These are phyloP conservation scores for Solanum peruvianum DNA, from an alignment of 257 asterid species.

Conservation along the genomic window DNA sequence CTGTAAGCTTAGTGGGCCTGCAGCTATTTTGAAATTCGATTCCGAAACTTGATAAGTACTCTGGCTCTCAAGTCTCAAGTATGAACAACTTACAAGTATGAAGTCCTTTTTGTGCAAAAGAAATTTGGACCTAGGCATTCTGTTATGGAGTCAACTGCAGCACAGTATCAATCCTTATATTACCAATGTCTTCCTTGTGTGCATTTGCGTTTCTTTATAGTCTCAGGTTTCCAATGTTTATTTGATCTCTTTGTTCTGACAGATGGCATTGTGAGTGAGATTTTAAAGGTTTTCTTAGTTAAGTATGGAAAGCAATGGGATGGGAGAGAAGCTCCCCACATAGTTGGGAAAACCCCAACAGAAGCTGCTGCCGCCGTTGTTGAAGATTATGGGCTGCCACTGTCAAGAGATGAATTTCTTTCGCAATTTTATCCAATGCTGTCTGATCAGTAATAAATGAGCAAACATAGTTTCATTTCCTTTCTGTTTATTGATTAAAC, in stretches of 20 bases:
- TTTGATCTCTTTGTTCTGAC: slow-evolving; percentile 4
- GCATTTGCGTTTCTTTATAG: not conserved
- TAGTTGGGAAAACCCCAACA: slow-evolving; percentile 62
- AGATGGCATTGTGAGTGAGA: slow-evolving; percentile 68
- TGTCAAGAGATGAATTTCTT: slow-evolving; percentile 50
- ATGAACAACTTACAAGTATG: not conserved
- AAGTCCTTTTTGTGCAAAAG: not conserved
- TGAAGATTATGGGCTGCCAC: slow-evolving; percentile 62
- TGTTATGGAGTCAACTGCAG: not conserved
- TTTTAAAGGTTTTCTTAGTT: slow-evolving; percentile 47
- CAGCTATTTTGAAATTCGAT: not conserved
- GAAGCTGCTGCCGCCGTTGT: slow-evolving; percentile 71
- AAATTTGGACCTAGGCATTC: not conserved
- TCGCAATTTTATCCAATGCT: slow-evolving; percentile 49
- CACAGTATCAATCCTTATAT: not conserved
- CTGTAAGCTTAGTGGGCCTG: not conserved
- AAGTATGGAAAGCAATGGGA: slow-evolving; percentile 89
- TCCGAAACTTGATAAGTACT: not conserved
- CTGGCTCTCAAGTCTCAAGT: not conserved
- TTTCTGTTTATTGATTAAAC: not conserved
- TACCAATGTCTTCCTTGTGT: not conserved
- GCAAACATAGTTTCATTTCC: not conserved
- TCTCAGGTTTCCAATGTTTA: not conserved
- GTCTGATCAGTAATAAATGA: slow-evolving; percentile 40
- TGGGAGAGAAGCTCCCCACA: slow-evolving; percentile 33